Conservation (phyloP, 202 grass and related monocot species). For the Carex sylvatica region DNA sequence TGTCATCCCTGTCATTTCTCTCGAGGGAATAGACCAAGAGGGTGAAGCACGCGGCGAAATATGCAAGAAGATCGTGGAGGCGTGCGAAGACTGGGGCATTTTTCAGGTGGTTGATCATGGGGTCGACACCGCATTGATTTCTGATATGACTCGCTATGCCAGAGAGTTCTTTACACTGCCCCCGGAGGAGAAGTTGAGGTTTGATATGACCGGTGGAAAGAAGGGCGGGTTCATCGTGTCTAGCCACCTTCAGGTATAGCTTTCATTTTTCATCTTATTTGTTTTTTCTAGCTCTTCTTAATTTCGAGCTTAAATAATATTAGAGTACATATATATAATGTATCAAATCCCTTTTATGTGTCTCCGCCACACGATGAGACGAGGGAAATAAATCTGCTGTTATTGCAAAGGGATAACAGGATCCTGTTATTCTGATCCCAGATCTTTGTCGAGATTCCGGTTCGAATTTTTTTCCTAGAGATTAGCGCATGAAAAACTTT, state of each 20-base stretch:
- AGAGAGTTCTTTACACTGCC: slow-evolving; percentile 81
- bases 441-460: too few relatives aligned
- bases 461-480: too few relatives aligned
- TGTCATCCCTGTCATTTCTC: slow-evolving; percentile 72
- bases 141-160: slow-evolving; percentile 44
- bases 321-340: too few relatives aligned
- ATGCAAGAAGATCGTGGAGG: slow-evolving; percentile 47
- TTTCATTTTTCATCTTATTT: neutral
- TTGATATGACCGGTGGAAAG: slow-evolving; percentile 89
- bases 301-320: too few relatives aligned
- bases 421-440: too few relatives aligned
- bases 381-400: too few relatives aligned
- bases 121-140: slow-evolving; percentile 49
- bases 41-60: slow-evolving; percentile 49
- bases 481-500: too few relatives aligned
- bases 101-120: slow-evolving; percentile 97
- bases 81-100: slow-evolving; percentile 84
- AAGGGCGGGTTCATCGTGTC: slow-evolving; percentile 97
- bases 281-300: too few relatives aligned
- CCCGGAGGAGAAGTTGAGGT: slow-evolving; percentile 65
- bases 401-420: too few relatives aligned
- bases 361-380: too few relatives aligned
- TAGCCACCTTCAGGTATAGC: slow-evolving; percentile 81
- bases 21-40: slow-evolving; percentile 51
- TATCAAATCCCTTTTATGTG: too few relatives aligned